Percentiles rank a stretch among this genome's conserved stretches.
phyloP scores from a whole-genome alignment of 805 yeast species.

The Barnettozyma botsteinii region DNA sequence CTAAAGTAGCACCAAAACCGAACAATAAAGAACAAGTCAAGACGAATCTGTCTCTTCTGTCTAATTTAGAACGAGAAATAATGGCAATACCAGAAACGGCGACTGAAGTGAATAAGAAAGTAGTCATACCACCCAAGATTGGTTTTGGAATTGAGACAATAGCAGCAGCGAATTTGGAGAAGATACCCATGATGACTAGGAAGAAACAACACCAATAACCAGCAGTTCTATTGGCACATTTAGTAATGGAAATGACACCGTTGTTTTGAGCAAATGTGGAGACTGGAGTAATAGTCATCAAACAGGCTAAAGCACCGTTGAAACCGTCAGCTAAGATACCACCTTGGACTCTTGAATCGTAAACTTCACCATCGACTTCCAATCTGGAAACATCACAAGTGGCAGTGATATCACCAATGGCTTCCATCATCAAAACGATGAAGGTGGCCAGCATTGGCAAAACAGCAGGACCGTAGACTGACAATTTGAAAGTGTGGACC shows the following conservation, averaged over 20 bases:
- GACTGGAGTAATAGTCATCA: conserved; percentile 83
- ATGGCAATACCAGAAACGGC: conserved; percentile 71
- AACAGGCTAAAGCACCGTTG: conserved; percentile 69
- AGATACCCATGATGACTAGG: conserved; percentile 79
- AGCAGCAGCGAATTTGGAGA: conserved; percentile 87
- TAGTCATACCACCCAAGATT: conserved; percentile 87
- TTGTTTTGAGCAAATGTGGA: conserved; percentile 93
- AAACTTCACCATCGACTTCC: conserved; percentile 74
- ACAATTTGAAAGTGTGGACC: conserved; percentile 77
- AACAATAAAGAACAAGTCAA: conserved; percentile 57
- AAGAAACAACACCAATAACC: conserved; percentile 82
- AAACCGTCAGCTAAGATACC: conserved; percentile 88
- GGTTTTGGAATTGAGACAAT: conserved; percentile 74
- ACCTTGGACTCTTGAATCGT: conserved; percentile 87
- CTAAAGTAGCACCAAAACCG: conserved; percentile 63
- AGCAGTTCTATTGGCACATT: conserved; percentile 79
- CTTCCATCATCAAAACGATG: conserved; percentile 82
- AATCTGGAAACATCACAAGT: conserved; percentile 86
- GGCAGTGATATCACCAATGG: conserved; percentile 93
- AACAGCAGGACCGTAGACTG: conserved; percentile 79
- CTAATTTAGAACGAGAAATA: conserved; percentile 46
- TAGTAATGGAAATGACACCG: conserved; percentile 89
- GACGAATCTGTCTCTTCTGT: conserved; percentile 69
- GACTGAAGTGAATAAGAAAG: conserved; percentile 68
- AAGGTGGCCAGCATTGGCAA: conserved; percentile 81